phyloP scores from a whole-genome alignment of 2,329 filamentous ascomycete species.

The Trichoderma atrobrunneum region DNA sequence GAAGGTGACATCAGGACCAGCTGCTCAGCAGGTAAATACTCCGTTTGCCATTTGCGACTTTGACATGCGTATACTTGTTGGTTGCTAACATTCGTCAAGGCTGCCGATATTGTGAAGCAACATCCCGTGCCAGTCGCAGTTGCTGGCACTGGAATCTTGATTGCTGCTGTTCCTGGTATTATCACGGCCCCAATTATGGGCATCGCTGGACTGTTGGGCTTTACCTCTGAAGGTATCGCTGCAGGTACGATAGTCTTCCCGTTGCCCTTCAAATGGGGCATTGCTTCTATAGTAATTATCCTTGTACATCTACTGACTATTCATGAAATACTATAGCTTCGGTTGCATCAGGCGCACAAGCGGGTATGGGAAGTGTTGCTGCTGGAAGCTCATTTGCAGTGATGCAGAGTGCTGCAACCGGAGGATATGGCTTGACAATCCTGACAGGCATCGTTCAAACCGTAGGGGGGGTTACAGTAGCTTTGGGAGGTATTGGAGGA shows the following conservation, averaged over 20 bases:
- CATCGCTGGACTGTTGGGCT: conserved; percentile 23
- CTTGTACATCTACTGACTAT: neutral
- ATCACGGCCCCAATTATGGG: conserved; percentile 21
- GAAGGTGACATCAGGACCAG: neutral
- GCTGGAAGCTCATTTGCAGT: conserved; percentile 28
- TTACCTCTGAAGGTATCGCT: conserved; percentile 23
- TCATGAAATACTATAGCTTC: conserved; percentile 22
- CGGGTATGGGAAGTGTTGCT: conserved; percentile 29
- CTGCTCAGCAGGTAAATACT: neutral
- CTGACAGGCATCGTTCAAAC: conserved; percentile 23
- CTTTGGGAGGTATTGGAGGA: neutral
- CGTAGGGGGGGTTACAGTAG: conserved; percentile 7
- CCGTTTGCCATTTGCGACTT: neutral
- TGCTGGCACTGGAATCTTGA: neutral
- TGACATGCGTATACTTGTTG: neutral
- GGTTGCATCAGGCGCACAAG: conserved; percentile 27
- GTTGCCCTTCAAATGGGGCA: neutral
- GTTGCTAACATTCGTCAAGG: neutral
- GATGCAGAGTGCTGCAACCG: conserved; percentile 33
- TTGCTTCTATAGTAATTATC: too few species aligned
- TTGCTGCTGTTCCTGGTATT: neutral
- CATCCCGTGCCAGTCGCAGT: neutral
- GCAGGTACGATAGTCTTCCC: conserved; percentile 15
- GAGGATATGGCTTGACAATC: conserved; percentile 27
- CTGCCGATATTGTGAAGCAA: neutral